Percentiles rank a stretch among this genome's conserved stretches.
Evolutionary conservation across 2,329 filamentous ascomycete genomes (phyloP).

Genomic region (Aspergillus sp.): DNA sequence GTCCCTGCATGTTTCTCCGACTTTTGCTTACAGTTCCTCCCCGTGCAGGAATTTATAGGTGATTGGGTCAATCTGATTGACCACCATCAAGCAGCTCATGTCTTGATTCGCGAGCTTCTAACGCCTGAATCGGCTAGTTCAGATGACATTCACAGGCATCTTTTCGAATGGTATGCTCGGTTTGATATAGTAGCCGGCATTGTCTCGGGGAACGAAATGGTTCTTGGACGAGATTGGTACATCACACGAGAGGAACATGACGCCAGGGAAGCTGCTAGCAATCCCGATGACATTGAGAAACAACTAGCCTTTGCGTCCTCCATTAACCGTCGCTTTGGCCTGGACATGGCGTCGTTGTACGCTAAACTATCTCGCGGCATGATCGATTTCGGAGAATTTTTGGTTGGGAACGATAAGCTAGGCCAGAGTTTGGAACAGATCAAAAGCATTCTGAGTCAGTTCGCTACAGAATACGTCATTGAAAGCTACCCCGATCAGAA

Average conservation of each 20-base stretch:
- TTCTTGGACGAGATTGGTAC: slow-evolving; percentile 78
- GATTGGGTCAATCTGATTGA: slow-evolving; percentile 94
- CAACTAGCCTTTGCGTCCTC: slow-evolving; percentile 68
- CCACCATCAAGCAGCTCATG: slow-evolving; percentile 85
- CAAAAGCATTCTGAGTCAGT: slow-evolving; percentile 57
- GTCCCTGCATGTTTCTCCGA: neutral
- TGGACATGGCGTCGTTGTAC: slow-evolving; percentile 78
- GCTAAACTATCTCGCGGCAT: slow-evolving; percentile 65
- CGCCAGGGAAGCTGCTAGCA: slow-evolving; percentile 55
- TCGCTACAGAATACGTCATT: slow-evolving; percentile 65
- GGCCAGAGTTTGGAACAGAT: slow-evolving; percentile 44
- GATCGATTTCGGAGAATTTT: slow-evolving; percentile 65
- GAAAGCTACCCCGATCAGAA: slow-evolving; percentile 60
- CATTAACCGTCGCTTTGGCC: slow-evolving; percentile 68
- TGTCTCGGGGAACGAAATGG: slow-evolving; percentile 74
- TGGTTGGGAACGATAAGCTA: slow-evolving; percentile 59
- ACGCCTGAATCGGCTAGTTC: slow-evolving; percentile 73
- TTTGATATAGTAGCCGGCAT: slow-evolving; percentile 85
- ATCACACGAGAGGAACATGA: slow-evolving; percentile 63
- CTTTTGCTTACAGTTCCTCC: slow-evolving; percentile 13
- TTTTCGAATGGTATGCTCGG: slow-evolving; percentile 84
- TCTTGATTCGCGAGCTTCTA: slow-evolving; percentile 75
- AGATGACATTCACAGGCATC: slow-evolving; percentile 68
- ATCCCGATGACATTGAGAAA: slow-evolving; percentile 64
- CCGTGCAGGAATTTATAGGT: slow-evolving; percentile 77